Conservation (phyloP, 169 alveolate genomes). For the Neospora caninum region DNA sequence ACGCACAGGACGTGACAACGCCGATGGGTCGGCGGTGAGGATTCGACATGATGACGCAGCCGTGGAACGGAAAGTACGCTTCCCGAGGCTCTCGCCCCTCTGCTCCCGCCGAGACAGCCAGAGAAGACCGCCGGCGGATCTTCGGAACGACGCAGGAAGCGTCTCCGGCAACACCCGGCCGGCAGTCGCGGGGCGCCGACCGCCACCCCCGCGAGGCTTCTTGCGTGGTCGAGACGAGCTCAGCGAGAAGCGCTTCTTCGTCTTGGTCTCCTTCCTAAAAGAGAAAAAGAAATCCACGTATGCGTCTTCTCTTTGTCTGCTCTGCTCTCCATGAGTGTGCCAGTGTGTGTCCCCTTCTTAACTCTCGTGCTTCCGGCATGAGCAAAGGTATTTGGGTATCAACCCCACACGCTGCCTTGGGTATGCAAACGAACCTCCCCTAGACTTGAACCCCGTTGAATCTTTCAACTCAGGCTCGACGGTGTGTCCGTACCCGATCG, state of each 20-base stretch:
- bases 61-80: neutral
- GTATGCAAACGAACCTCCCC: too few relatives aligned
- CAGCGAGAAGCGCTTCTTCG: neutral
- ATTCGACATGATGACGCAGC: conserved; percentile 43
- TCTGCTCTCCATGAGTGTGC: too few relatives aligned
- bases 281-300: too few relatives aligned
- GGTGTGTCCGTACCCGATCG: too few relatives aligned
- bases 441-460: too few relatives aligned
- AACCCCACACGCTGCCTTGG: too few relatives aligned
- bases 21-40: conserved; percentile 57
- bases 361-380: too few relatives aligned
- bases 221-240: too few relatives aligned
- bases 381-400: too few relatives aligned
- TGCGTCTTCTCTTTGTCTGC: too few relatives aligned
- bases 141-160: neutral
- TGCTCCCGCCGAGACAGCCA: neutral
- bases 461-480: too few relatives aligned
- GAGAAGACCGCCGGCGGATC: neutral
- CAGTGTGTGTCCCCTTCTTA: too few relatives aligned
- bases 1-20: conserved; percentile 49
- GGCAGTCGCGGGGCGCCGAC: neutral
- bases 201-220: neutral
- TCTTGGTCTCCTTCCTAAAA: neutral
- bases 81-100: neutral
- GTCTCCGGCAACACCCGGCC: neutral